Base-by-base conservation (phyloP, 129 eudicot genomes). In the Lonicera japonica region DNA sequence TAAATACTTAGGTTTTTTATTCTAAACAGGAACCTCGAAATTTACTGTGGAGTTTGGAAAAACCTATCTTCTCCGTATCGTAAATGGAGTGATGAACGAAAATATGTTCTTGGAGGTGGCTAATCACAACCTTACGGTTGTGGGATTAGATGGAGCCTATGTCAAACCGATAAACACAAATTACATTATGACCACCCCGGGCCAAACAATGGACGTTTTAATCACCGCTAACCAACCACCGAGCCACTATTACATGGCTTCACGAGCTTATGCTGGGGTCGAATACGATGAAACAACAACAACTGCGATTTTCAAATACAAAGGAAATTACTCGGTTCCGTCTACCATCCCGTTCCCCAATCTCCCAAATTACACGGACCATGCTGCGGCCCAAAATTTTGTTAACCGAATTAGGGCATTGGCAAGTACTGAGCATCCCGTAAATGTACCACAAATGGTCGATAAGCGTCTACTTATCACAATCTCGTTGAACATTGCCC, bases 161-260 rank as follows among this genome's bases (percentile, higher is more conserved):
- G 71, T 74, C 8, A 80, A 80, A 51, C 85, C 79, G 8, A 64
- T 80, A 11, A 43, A 36, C 50, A 66, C 75, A 15, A 46, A 53
- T 18, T 62, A 70, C 69, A 63, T 80, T 1, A 52, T 53, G 66
- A 75, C 75, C 43, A 40, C 77, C 21, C 85, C 85, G 0, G 85
- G 85, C 14, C 75, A 80, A 80, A 66, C 85, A 12, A 58, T 80
- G 64, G 85, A 71, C 63, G 40, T 71, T 22, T 18, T 80, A 1
- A 50, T 80, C 3, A 21, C 53, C 19, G 66, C 81, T 21, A 58
- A 80, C 45, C 81, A 80, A 24, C 20, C 61, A 12, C 68, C 60
- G 0, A 65, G 65, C 23, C 58, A 11, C 23, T 75, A 75, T 34
- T 80, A 80, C 66, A 68, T 80, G 60, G 78, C 85, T 11, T 77